These are phyloP conservation scores for Cerrena zonata DNA, from an alignment of 1,284 basidiomycete genomes.

Conservation along the genomic window DNA sequence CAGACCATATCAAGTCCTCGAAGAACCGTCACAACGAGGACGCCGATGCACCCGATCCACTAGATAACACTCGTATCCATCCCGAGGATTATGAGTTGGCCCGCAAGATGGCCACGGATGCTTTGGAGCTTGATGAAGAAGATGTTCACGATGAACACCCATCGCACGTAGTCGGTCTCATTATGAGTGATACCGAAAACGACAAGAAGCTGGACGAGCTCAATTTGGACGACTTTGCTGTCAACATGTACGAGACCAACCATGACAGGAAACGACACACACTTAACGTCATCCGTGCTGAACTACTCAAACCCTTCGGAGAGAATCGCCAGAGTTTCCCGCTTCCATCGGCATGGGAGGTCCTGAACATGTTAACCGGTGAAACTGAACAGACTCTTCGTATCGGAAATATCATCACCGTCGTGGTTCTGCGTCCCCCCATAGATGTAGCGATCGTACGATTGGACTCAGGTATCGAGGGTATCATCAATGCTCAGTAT, in stretches of 20 bases:
- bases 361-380: constrained; percentile 92
- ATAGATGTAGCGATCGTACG: constrained; percentile 55
- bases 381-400: constrained; percentile 81
- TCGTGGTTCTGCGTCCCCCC: constrained; percentile 60
- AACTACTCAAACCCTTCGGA: constrained; percentile 81
- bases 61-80: constrained; percentile 95
- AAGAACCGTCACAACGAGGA: constrained; percentile 71
- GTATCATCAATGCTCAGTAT: constrained; percentile 66
- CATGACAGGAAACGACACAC: constrained; percentile 84
- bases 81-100: constrained; percentile 97
- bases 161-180: constrained; percentile 76
- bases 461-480: constrained; percentile 91
- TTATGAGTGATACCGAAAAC: constrained; percentile 81
- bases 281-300: constrained; percentile 82
- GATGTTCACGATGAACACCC: constrained; percentile 87
- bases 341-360: constrained; percentile 70
- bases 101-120: constrained; percentile 97
- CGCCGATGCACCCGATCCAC: constrained; percentile 71
- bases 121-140: constrained; percentile 91
- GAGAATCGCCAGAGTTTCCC: constrained; percentile 74
- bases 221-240: constrained; percentile 93
- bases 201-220: constrained; percentile 84
- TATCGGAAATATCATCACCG: constrained; percentile 81
- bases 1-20: constrained; percentile 49
- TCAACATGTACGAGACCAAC: constrained; percentile 81